phyloP scores from a whole-genome alignment of 2,329 filamentous ascomycete species.

The Annulohypoxylon truncatum region DNA sequence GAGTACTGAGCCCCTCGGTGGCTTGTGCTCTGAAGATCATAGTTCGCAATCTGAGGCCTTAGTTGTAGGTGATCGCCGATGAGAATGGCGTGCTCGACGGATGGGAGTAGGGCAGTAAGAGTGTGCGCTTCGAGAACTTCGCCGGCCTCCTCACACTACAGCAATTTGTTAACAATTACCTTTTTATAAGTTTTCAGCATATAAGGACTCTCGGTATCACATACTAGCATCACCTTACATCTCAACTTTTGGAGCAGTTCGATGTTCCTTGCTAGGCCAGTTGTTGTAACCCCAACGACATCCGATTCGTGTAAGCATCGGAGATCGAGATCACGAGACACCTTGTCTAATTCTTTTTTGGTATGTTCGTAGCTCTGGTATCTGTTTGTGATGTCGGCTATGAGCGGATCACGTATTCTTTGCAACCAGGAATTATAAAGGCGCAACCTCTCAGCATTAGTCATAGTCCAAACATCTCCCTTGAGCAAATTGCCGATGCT shows the following conservation, averaged over 20 bases:
- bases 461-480: slow-evolving; percentile 40
- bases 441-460: slow-evolving; percentile 37
- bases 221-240: slow-evolving; percentile 65
- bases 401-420: slow-evolving; percentile 39
- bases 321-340: slow-evolving; percentile 47
- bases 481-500: slow-evolving; percentile 26
- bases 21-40: slow-evolving; percentile 64
- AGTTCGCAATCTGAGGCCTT: slow-evolving; percentile 67
- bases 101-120: slow-evolving; percentile 68
- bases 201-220: not conserved
- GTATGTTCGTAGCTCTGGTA: slow-evolving; percentile 29
- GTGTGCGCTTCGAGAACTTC: slow-evolving; percentile 75
- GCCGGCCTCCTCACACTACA: slow-evolving; percentile 71
- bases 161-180: not conserved
- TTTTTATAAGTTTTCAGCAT: not conserved
- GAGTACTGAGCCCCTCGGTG: slow-evolving; percentile 60
- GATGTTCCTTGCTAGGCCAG: slow-evolving; percentile 65
- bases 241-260: slow-evolving; percentile 60
- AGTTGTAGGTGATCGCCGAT: slow-evolving; percentile 74
- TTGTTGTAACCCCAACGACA: slow-evolving; percentile 70
- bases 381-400: slow-evolving; percentile 25
- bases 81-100: slow-evolving; percentile 69
- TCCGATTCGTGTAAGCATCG: slow-evolving; percentile 55
- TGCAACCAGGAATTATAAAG: slow-evolving; percentile 50
- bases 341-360: slow-evolving; percentile 46